Evolutionary conservation across 305 asterid species (phyloP).

Genomic region (Fraxinus sp.): DNA sequence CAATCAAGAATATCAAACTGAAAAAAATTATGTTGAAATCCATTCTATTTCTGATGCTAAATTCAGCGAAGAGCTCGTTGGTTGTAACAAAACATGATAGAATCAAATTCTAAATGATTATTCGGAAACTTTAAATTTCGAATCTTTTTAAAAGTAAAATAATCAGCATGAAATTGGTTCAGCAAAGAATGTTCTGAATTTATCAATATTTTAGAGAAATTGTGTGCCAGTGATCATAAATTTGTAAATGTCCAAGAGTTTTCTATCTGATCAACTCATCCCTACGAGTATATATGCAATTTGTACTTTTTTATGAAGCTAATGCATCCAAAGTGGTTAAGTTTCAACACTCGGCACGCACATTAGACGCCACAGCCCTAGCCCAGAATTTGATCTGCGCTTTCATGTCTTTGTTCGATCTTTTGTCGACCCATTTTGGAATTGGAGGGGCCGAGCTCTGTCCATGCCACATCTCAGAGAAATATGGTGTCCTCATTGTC

Average conservation of each 20-base stretch:
- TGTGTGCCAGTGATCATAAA: background rate
- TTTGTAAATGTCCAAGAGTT: background rate
- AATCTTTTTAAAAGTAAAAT: background rate
- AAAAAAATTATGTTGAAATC: no score
- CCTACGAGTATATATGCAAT: background rate
- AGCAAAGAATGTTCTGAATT: background rate
- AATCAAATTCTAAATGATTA: background rate
- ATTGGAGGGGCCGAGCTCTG: conserved; percentile 29
- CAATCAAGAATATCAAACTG: no score
- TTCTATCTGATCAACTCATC: background rate
- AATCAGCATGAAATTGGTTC: background rate
- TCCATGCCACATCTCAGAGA: conserved; percentile 15
- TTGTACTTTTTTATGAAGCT: background rate
- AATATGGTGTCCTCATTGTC: conserved; percentile 14
- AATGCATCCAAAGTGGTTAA: background rate
- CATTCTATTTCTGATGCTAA: background rate
- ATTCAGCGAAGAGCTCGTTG: background rate
- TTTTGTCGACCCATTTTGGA: conserved; percentile 25
- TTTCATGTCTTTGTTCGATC: conserved; percentile 63
- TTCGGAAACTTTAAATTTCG: background rate
- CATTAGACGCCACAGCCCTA: conserved; percentile 83
- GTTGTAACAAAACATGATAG: background rate
- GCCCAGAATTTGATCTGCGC: conserved; percentile 90
- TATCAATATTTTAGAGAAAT: background rate
- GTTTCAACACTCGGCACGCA: conserved; percentile 57